Percentiles rank a stretch among this genome's conserved stretches.
phyloP scores from a whole-genome alignment of 2,329 filamentous ascomycete genomes.

The Zopfia rhizophila region DNA sequence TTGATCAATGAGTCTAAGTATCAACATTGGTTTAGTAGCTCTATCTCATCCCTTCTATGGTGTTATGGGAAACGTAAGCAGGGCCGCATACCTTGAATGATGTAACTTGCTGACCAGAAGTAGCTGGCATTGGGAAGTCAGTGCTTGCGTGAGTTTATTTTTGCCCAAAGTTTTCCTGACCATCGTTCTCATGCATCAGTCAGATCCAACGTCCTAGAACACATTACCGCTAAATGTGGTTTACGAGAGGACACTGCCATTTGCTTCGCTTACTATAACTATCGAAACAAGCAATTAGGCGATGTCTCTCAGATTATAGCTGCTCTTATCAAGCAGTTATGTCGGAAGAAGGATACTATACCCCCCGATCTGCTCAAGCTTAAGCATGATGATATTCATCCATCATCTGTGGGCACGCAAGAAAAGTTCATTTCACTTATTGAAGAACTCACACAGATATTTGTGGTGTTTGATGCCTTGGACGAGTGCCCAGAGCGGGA shows the following conservation, averaged over 20 bases:
- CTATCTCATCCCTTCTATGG: constrained; percentile 13
- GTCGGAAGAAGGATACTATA: constrained; percentile 12
- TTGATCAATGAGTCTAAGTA: constrained; percentile 5
- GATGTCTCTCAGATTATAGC: constrained; percentile 16
- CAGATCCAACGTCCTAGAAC: constrained; percentile 17
- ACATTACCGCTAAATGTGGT: constrained; percentile 6
- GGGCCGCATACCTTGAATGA: background rate
- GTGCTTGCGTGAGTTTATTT: constrained; percentile 19
- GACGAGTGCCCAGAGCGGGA: constrained; percentile 1
- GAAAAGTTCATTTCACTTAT: constrained; percentile 3
- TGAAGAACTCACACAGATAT: constrained; percentile 4
- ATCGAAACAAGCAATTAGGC: constrained; percentile 6
- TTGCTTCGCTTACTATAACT: constrained; percentile 20
- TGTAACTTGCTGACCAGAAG: constrained; percentile 1
- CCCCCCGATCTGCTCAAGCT: constrained; percentile 1
- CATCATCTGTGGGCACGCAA: background rate
- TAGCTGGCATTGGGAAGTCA: constrained; percentile 20
- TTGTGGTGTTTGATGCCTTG: constrained; percentile 3
- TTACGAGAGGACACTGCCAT: constrained; percentile 5
- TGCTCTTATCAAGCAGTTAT: constrained; percentile 24
- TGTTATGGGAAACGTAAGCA: constrained; percentile 22
- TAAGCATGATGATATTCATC: background rate
- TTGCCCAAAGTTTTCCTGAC: background rate
- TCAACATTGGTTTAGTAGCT: constrained; percentile 11
- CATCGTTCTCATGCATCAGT: background rate